Conservation (phyloP, 495 filamentous ascomycete species). For the Cercophora samala region DNA sequence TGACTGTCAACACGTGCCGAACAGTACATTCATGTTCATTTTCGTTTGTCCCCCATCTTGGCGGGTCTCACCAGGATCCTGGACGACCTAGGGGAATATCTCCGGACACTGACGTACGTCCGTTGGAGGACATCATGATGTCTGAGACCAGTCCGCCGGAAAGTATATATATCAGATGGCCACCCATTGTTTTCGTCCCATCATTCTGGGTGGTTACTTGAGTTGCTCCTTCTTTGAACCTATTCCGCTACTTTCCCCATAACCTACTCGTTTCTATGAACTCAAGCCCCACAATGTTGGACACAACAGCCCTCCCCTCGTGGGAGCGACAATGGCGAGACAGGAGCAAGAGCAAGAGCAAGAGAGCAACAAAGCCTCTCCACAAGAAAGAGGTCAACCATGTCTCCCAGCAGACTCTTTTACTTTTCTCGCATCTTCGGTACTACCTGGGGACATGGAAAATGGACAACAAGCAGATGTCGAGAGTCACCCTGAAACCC, state of each 20-base stretch:
- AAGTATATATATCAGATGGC: slow-evolving; percentile 9
- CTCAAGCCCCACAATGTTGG: slow-evolving; percentile 9
- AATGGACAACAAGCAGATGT: slow-evolving; percentile 10
- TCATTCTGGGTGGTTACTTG: not conserved
- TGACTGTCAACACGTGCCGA: slow-evolving; percentile 16
- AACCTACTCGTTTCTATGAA: not conserved
- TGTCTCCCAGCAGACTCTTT: slow-evolving; percentile 12
- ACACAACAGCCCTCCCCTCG: slow-evolving; percentile 3
- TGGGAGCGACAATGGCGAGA: slow-evolving; percentile 9
- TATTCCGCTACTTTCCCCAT: not conserved
- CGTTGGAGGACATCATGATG: slow-evolving; percentile 7
- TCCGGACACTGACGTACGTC: slow-evolving; percentile 7
- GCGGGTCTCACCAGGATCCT: slow-evolving; percentile 19
- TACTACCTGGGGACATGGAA: slow-evolving; percentile 11
- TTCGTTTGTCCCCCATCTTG: slow-evolving; percentile 10
- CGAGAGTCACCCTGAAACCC: not conserved
- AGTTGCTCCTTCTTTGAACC: not conserved
- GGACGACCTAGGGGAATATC: slow-evolving; percentile 15
- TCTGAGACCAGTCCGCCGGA: not conserved
- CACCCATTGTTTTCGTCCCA: not conserved
- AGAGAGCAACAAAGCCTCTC: not conserved
- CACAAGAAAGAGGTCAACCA: not conserved
- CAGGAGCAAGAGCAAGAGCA: not conserved
- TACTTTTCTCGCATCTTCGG: slow-evolving; percentile 15
- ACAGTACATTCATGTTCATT: slow-evolving; percentile 2